Base-by-base conservation (phyloP, 1,284 basidiomycete species). In the Rhodotorula mucilaginosa region DNA sequence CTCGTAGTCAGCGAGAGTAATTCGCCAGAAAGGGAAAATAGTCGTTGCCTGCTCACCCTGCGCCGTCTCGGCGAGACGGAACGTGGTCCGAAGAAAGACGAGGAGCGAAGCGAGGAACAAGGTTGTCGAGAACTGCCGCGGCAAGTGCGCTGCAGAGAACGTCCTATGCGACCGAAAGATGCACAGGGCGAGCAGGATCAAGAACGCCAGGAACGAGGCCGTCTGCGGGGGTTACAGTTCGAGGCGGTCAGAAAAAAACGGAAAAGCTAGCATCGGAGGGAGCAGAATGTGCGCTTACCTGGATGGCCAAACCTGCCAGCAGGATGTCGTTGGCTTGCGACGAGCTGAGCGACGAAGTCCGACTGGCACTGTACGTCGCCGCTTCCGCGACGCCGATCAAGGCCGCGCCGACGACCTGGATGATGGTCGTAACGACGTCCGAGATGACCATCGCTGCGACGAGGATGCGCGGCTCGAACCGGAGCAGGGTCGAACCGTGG, bases 371-470 rank as follows among this genome's bases (percentile, higher is more conserved):
- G 58, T 63, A 70, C 21, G 34, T 15, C 2, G 76, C 75, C 19
- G 79, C 80, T 68, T 83, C 80, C 13, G 82, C 79, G 1, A 81
- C 78, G 23, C 83, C 83, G 64, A 84, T 80, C n/a, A 84, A 72
- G 13, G 82, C 82, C 0, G 83, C 82, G 13, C 83, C 83, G 23
- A 74, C 75, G 46, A 83, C 78, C 66, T 83, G 83, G 13, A 83
- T 73, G 44, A 81, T 77, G 34, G 81, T 82, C 21, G 78, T 80
- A 23, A 81, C 65, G n/a, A 78, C 72, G 69, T 83, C 82, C 61
- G 80, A 78, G 26, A 77, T 68, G 49, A 82, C 77, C 76, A 83
- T 82, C 71, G 77, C 79, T 77, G 65, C 15, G 1, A 65, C 62
- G 31, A 65, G 58, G 51, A 61, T 61, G 59, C 58, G 67, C 5